Evolutionary conservation across 768 basidiomycete genomes (phyloP), one percentile per base, ranked within the genome.

Genomic region (Leccinum uliginosum): DNA sequence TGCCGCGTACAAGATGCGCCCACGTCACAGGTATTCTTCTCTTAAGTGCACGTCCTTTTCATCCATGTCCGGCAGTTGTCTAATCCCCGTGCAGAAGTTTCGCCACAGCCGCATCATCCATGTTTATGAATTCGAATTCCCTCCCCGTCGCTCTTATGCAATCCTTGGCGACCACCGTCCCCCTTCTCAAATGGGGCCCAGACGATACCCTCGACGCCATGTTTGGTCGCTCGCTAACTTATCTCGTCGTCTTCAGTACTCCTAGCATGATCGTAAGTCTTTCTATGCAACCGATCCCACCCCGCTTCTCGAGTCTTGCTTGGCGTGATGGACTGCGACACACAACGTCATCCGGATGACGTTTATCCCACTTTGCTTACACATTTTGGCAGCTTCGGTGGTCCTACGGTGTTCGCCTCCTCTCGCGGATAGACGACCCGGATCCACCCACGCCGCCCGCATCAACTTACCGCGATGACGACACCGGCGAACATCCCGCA

Each of bases 141-240:
- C 82, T 99, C 6, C 96, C 96, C 0, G 92, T 98, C 57, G 96
- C 96, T 0, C 78, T 99, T 30, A 91, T 98, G 85, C 89, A 97
- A 70, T 87, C 85, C 59, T 84, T 98, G 19, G 91, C 91, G 9
- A 74, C 88, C 54, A 87, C 90, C 12, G 92, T 96, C 0, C 86
- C 86, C 0, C 84, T 84, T 5, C 78, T 96, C 30, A 89, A 87
- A 65, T 93, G 93, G 92, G 86, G 80, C 10, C 59, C 75, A 3
- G 83, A 90, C 54, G 95, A 98, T 69, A 89, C 83, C 65, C 80
- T 83, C 62, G 81, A 95, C 61, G 85, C 87, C 23, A 98, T 96
- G 91, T 80, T 98, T 29, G 95, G 95, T 29, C 82, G 97, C 8
- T 93, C 91, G 0, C 75, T 96, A 55, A 89, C 89, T 0, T 95